A percentile compares a stretch with the other conserved stretches of the same genome.
Conservation (phyloP, 306 rosid genomes). For the Alnus glutinosa region DNA sequence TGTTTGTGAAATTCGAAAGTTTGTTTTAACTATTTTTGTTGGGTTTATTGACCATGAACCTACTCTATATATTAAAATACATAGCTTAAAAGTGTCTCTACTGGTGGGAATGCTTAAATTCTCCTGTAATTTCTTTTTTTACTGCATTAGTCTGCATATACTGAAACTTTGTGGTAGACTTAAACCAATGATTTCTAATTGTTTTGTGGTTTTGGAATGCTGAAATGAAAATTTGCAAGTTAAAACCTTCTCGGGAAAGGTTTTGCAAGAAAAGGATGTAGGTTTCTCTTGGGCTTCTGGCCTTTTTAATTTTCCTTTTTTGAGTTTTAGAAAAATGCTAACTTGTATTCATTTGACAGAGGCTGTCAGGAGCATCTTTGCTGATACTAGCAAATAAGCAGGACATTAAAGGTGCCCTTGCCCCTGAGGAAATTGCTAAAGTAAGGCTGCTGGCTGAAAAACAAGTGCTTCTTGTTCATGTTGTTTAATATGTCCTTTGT, state of each 20-base stretch:
- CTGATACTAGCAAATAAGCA: constrained; percentile 91
- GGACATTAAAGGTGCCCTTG: constrained; percentile 81
- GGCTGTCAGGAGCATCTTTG: constrained; percentile 85
- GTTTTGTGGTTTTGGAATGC: not conserved
- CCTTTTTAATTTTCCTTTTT: not conserved
- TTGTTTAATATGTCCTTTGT: not conserved
- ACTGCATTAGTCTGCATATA: not conserved
- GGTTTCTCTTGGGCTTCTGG: not conserved
- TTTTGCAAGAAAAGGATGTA: not conserved
- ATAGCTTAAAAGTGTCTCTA: not conserved
- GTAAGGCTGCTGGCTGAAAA: constrained; percentile 36
- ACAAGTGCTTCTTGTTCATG: not conserved
- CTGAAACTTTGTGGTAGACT: not conserved
- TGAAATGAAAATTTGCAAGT: not conserved
- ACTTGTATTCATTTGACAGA: constrained; percentile 43
- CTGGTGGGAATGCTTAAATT: not conserved
- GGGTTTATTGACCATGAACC: not conserved
- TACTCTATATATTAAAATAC: not conserved
- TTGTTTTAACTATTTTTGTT: not conserved
- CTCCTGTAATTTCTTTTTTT: not conserved
- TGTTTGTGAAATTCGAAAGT: not conserved
- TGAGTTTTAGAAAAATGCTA: not conserved
- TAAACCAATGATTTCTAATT: not conserved
- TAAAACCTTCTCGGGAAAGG: not conserved
- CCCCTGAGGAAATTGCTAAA: constrained; percentile 73